Percentiles rank a stretch among this genome's conserved stretches.
Conservation (phyloP, 2,329 filamentous ascomycete genomes). For the Penicillium sp. region DNA sequence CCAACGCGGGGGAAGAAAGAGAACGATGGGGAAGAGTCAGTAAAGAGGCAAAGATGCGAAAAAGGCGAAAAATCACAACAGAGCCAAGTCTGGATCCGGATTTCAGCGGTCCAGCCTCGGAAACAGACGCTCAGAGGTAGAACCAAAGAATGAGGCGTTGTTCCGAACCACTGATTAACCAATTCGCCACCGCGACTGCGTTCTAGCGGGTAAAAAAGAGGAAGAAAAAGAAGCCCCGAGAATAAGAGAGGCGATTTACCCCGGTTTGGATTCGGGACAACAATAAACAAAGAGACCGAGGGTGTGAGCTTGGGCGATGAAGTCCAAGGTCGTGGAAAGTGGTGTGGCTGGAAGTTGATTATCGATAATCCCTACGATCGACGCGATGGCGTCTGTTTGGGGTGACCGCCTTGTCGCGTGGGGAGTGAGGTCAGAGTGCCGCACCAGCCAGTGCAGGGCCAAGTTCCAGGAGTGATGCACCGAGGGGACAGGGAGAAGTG, state of each 20-base stretch:
- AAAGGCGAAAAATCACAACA: conserved; percentile 30
- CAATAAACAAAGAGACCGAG: conserved; percentile 2
- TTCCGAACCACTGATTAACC: conserved; percentile 30
- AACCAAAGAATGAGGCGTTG: conserved; percentile 38
- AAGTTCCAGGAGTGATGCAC: conserved; percentile 8
- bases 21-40: conserved; percentile 8
- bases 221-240: conserved; percentile 15
- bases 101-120: conserved; percentile 34
- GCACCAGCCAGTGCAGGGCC: conserved; percentile 6
- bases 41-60: conserved; percentile 25
- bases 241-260: conserved; percentile 15
- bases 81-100: conserved; percentile 32
- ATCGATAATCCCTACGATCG: conserved; percentile 39
- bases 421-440: conserved; percentile 28
- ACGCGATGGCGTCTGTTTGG: conserved; percentile 38
- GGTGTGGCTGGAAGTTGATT: conserved; percentile 36
- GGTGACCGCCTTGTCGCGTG: conserved; percentile 39
- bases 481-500: background rate
- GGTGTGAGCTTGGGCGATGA: background rate
- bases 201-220: conserved; percentile 11
- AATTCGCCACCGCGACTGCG: conserved; percentile 40
- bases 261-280: conserved; percentile 4
- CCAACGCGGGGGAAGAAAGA: conserved; percentile 17
- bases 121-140: conserved; percentile 33
- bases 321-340: conserved; percentile 13